Evolutionary conservation across 1,139 yeast species (phyloP), one percentile per base, ranked within the genome.

Genomic region (Pichia sp.): DNA sequence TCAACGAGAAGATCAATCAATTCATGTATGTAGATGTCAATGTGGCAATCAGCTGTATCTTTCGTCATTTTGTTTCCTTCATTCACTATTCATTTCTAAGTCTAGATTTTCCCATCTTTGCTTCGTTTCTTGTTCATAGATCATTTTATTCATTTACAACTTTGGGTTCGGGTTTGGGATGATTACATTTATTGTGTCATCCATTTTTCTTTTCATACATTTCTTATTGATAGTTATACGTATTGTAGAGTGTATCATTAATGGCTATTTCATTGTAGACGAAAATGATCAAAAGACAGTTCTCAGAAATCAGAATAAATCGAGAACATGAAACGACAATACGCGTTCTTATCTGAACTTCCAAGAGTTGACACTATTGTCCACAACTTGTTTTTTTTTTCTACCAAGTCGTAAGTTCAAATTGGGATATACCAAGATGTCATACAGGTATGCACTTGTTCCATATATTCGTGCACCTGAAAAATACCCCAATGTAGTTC

Each of bases 391-490:
- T 31, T 31, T 11, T 31, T 31, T 31, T 31, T 31, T 31, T 31
- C 34, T 31, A 8, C 34, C 34, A 8, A 3, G 34, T 31, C 8
- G 34, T 31, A 8, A 11, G 8, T 31, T 8, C 34, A 31, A 8
- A 36, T 13, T 13, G 15, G 15, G 15, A 6, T 11, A 42, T 16
- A 15, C 36, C 16, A 36, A 31, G 38, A 61, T 62, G 67, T 64
- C 66, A 4, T 65, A 62, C 45, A 56, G 57, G 51, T 59, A 53
- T 46, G 63, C 57, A 40, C 57, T 66, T 30, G 52, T 51, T 16
- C 63, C 58, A 40, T 78, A 73, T 61, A 62, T 78, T 3, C 62
- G 58, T 6, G 49, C 63, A 29, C 82, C 82, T 1, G 72, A 69
- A 30, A 49, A 56, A 7, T 52, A 58, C 42, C 50, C 63, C 0